Conservation (phyloP, 306 rosid genomes). For the Senna tora region DNA sequence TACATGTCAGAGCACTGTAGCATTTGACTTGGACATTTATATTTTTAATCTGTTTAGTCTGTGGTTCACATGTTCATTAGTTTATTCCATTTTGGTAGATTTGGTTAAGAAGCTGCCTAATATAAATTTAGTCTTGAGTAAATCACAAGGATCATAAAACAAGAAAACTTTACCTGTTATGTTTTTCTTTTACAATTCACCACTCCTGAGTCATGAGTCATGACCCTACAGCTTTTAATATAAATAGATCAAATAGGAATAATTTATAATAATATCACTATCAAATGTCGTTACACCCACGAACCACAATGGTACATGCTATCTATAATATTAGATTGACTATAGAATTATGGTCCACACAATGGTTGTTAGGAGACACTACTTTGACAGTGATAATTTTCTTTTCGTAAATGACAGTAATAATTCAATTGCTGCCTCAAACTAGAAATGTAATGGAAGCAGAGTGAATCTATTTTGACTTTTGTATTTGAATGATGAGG, state of each 20-base stretch:
- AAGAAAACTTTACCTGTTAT: not conserved
- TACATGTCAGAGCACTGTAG: no score
- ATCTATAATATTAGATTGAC: constrained; percentile 7
- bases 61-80: constrained; percentile 12
- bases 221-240: not conserved
- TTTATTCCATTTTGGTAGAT: not conserved
- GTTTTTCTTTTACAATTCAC: not conserved
- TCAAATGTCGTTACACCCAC: constrained; percentile 14
- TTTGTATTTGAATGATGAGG: not conserved
- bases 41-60: no score
- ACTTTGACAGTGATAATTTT: not conserved
- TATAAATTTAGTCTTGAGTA: not conserved
- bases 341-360: constrained; percentile 3
- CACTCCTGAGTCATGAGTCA: not conserved
- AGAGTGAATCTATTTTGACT: constrained; percentile 2
- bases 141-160: not conserved
- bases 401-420: no score
- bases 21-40: no score
- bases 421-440: not conserved
- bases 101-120: not conserved
- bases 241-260: constrained; percentile 15
- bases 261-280: not conserved
- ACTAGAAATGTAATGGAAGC: not conserved
- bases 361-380: constrained; percentile 22
- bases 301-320: no score